Evolutionary conservation across 257 asterid genomes (phyloP).

Genomic region (Solanum appendiculatum): DNA sequence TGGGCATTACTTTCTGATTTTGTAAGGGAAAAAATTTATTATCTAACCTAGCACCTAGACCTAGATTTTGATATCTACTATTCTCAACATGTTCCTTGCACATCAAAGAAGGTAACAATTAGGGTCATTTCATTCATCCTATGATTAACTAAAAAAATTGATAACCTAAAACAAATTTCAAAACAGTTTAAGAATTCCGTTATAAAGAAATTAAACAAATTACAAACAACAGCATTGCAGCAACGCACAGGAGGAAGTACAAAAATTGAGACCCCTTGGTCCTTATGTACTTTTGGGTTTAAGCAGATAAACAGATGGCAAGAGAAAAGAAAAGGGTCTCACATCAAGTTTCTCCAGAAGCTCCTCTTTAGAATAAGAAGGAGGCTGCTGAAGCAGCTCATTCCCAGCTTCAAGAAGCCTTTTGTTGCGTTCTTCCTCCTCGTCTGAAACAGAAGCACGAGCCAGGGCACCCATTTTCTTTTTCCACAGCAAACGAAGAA

Average conservation of each 20-base stretch:
- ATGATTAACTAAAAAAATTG: not conserved
- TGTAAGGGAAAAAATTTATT: not conserved
- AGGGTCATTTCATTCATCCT: not conserved
- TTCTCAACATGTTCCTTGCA: not conserved
- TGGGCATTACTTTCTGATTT: not conserved
- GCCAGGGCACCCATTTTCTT: not conserved
- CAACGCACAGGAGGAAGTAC: not conserved
- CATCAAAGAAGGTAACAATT: not conserved
- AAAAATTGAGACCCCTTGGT: not conserved
- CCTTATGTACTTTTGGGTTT: not conserved
- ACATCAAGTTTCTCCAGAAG: slow-evolving; percentile 16
- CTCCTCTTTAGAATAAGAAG: not conserved
- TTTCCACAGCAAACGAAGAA: not conserved
- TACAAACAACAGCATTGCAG: not conserved
- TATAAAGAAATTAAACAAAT: not conserved
- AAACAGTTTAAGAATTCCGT: not conserved
- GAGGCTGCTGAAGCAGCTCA: slow-evolving; percentile 4
- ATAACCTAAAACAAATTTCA: not conserved
- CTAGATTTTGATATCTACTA: not conserved
- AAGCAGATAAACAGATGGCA: not conserved
- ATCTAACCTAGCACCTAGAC: not conserved
- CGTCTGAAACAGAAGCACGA: not conserved
- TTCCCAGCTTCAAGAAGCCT: slow-evolving; percentile 4
- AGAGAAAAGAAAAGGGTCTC: not conserved
- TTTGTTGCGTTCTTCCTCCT: not conserved